Evolutionary conservation across 345 rosid genomes (phyloP).

Genomic region (Brassica rapa): DNA sequence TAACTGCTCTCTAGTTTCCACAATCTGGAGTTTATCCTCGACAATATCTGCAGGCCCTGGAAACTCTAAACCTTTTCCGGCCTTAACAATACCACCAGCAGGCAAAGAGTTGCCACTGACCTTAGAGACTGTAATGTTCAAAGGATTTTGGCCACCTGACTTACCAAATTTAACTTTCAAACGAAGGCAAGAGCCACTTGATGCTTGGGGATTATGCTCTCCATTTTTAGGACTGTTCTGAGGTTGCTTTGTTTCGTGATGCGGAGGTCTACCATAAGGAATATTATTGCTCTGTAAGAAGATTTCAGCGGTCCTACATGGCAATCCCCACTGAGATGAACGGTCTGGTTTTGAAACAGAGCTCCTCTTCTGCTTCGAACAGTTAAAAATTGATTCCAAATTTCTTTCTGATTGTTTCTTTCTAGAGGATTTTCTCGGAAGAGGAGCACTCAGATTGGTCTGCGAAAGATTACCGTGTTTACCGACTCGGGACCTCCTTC

Average conservation of each 20-base stretch:
- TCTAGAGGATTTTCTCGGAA: constrained; percentile 44
- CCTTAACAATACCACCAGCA: constrained; percentile 34
- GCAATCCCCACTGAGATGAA: constrained; percentile 73
- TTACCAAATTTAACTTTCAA: constrained; percentile 85
- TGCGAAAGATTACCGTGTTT: constrained; percentile 49
- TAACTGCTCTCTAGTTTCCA: constrained; percentile 35
- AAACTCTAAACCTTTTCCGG: constrained; percentile 38
- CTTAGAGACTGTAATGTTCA: constrained; percentile 44
- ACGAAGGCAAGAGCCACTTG: constrained; percentile 57
- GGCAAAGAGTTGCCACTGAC: constrained; percentile 44
- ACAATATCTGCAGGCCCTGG: constrained; percentile 30
- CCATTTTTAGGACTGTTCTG: constrained; percentile 40
- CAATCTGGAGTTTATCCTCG: constrained; percentile 44
- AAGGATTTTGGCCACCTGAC: constrained; percentile 44
- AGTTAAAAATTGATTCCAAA: constrained; percentile 44
- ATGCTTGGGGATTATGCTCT: constrained; percentile 44
- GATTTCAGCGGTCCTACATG: constrained; percentile 49
- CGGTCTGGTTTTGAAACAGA: constrained; percentile 63
- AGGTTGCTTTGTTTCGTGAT: constrained; percentile 43
- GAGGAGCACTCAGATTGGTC: constrained; percentile 48
- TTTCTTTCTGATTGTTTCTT: constrained; percentile 40
- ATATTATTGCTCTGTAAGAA: constrained; percentile 47
- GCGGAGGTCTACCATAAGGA: constrained; percentile 43
- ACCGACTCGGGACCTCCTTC: constrained; percentile 46
- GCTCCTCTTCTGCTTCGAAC: constrained; percentile 72